Evolutionary conservation across 2,329 filamentous ascomycete species (phyloP), one percentile per base, ranked within the genome.

Genomic region (Sclerotinia borealis): DNA sequence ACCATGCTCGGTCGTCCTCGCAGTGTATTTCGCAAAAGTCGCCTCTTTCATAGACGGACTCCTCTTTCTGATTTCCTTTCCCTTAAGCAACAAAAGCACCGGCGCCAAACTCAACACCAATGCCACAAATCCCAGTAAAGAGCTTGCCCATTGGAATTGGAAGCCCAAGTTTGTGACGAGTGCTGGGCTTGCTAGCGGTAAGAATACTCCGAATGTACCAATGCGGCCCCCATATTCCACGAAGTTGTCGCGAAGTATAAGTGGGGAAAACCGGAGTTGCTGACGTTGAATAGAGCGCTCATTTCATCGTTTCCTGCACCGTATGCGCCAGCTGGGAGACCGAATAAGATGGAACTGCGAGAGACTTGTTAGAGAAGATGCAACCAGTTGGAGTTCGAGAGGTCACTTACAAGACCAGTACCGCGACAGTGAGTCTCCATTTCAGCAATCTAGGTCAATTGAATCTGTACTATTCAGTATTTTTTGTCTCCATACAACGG

Each of bases 181-280:
- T 17, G 43, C 34, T 22, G 58, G 43, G 31, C 43, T 60, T 49
- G 25, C 43, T 22, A 60, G 58, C 25, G 58, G 58, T 15, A 60
- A 51, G 22, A 51, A 49, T 3, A 45, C 58, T 4, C 58, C 58
- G 7, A 60, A 60, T 22, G 36, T 50, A 75, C 76, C 0, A 78
- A 65, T 3, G 76, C 79, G 10, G 74, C 78, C 1, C 77, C 78
- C 1, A 79, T 59, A 22, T 75, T 77, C 78, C 77, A 79, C 7
- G 74, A 75, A 7, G 77, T 71, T 0, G 77, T 74, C 2, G 75
- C 72, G 74, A 76, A 79, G 64, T 76, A 78, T 11, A 74, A 75
- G 61, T 77, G 69, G 15, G 77, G 76, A 56, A 79, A 79, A 0
- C 59, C 55, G 22, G 72, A 70, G 50, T 79, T 73, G 52, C 70